These are phyloP conservation scores for Penicillium griseofulvum DNA, from an alignment of 2,329 filamentous ascomycete genomes.

Conservation along the genomic window DNA sequence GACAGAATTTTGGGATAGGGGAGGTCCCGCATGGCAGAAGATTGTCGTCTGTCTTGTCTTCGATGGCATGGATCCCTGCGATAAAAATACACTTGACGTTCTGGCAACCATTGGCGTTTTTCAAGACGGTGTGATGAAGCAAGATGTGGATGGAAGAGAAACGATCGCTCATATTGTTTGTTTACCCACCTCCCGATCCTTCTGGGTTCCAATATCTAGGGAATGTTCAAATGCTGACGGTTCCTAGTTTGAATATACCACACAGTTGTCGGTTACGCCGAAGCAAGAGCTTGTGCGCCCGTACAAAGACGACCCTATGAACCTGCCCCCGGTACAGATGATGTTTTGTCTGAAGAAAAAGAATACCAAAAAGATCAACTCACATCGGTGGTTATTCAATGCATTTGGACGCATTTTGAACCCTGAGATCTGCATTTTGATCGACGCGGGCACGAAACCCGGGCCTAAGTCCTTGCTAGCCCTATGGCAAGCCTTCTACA, in stretches of 20 bases:
- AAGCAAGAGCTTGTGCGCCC: constrained; percentile 92
- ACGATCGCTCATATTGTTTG: constrained; percentile 79
- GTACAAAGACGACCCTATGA: constrained; percentile 73
- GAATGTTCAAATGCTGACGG: constrained; percentile 3
- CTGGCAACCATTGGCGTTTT: constrained; percentile 89
- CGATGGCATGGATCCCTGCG: constrained; percentile 91
- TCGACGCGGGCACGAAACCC: constrained; percentile 94
- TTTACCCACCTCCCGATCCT: constrained; percentile 1
- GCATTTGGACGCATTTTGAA: constrained; percentile 92
- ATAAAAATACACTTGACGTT: constrained; percentile 88
- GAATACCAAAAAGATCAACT: constrained; percentile 99
- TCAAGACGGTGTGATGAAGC: constrained; percentile 96
- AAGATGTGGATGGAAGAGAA: constrained; percentile 90
- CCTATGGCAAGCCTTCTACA: constrained; percentile 96
- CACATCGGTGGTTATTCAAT: constrained; percentile 95
- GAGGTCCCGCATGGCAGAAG: constrained; percentile 95
- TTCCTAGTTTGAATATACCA: constrained; percentile 81
- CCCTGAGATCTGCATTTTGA: constrained; percentile 87
- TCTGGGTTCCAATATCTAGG: neutral
- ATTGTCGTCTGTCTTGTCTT: constrained; percentile 95
- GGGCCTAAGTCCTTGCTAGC: constrained; percentile 82
- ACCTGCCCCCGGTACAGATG: constrained; percentile 90
- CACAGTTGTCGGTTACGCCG: constrained; percentile 90
- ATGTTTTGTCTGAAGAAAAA: constrained; percentile 97
- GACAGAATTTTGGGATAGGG: constrained; percentile 98